A percentile compares a stretch with the other conserved stretches of the same genome.
phyloP scores from a whole-genome alignment of 768 basidiomycete genomes.

The Xerocomellus intermedius region DNA sequence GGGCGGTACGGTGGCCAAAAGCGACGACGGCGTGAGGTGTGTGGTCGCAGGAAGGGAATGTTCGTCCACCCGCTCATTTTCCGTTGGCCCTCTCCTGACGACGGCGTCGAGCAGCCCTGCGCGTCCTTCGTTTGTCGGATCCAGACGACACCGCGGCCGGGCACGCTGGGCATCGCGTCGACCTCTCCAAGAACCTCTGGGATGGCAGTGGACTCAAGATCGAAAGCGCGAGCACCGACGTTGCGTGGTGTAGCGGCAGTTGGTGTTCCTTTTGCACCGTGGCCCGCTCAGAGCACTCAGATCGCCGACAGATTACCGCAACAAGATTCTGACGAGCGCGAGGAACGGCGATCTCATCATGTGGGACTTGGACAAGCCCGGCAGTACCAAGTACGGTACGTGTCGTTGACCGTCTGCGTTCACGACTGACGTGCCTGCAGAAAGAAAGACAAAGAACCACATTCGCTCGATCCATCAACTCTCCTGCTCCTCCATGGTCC shows the following conservation, averaged over 20 bases:
- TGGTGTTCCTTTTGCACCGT: conserved; percentile 22
- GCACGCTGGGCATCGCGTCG: conserved; percentile 63
- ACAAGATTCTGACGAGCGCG: conserved; percentile 78
- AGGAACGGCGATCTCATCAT: conserved; percentile 80
- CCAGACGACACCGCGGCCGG: conserved; percentile 44
- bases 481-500: conserved; percentile 63
- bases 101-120: conserved; percentile 44
- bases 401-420: conserved; percentile 8
- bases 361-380: conserved; percentile 75
- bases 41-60: conserved; percentile 81
- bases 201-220: conserved; percentile 74
- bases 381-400: conserved; percentile 69
- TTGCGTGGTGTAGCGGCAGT: conserved; percentile 78
- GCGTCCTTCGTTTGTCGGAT: conserved; percentile 57
- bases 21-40: conserved; percentile 63
- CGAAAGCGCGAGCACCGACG: conserved; percentile 74
- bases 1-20: conserved; percentile 65
- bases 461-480: conserved; percentile 69
- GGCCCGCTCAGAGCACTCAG: neutral
- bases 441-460: conserved; percentile 66
- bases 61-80: conserved; percentile 32
- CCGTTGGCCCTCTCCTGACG: conserved; percentile 6
- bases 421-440: conserved; percentile 37
- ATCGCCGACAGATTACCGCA: conserved; percentile 54
- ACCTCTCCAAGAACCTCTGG: conserved; percentile 75